Base-by-base conservation (phyloP, 495 filamentous ascomycete genomes). In the Penicillium parvum region DNA sequence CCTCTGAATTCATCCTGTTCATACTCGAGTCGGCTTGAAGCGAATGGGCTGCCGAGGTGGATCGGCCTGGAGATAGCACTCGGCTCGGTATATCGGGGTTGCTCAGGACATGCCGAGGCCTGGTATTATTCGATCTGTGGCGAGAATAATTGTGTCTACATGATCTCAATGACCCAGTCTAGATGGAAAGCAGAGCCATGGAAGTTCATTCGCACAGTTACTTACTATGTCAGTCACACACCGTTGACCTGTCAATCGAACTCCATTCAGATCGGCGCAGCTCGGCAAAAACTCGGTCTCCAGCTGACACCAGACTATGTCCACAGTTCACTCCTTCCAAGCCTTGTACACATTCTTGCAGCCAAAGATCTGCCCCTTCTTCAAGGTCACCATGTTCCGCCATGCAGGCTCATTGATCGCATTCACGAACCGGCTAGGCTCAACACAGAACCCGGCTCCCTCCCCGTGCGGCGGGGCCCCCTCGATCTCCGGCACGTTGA, bases 361-460 rank as follows among this genome's bases (percentile, higher is more conserved):
- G 4, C 89, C 90, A 64, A 84, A 95, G 45, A 77, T 74, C 68
- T 90, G 68, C 4, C 88, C 88, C 69, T 82, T 85, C 74, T 83
- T 87, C 37, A 95, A 58, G 17, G 88, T 47, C 47, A 90, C 80
- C 78, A 84, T 84, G 4, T 61, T 64, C 64, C 77, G 83, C 87
- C 90, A 94, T 48, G 83, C 82, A 3, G 80, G 74, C 42, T 82
- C 81, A 52, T 94, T 95, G 53, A 81, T 73, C 16, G 88, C 88
- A 66, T 98, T 90, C 39, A 96, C 86, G 55, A 82, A 96, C 7
- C 92, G 77, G 55, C 86, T 86, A 0, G 91, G 89, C 69, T 98
- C 92, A 15, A 95, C 79, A 63, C 88, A 92, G 68, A 96, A 91
- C 0, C 87, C 91, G 12, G 81, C 76, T 26, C 86, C 75, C 7